Evolutionary conservation across 371 early-diverging fungal genomes (phyloP).

Genomic region (Mucor irregularis): DNA sequence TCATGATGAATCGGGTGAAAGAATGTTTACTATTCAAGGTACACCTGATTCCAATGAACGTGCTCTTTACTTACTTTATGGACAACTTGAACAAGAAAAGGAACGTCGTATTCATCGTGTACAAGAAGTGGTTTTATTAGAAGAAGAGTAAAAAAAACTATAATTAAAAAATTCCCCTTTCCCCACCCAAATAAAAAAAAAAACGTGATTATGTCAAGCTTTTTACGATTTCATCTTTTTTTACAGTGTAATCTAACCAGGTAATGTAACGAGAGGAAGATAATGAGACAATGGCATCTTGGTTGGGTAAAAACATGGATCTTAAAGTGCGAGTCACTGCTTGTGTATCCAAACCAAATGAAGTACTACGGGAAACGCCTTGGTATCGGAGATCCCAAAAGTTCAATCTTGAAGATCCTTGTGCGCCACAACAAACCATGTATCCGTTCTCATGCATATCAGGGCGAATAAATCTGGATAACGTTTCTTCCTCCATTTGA

Average conservation of each 20-base stretch:
- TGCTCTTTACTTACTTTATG: conserved; percentile 86
- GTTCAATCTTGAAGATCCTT: conserved; percentile 26
- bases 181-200: neutral
- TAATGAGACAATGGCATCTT: conserved; percentile 21
- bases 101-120: conserved; percentile 66
- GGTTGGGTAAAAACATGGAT: conserved; percentile 29
- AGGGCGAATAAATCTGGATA: conserved; percentile 34
- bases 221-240: conserved; percentile 20
- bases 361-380: conserved; percentile 22
- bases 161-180: conserved; percentile 1
- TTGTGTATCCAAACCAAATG: conserved; percentile 22
- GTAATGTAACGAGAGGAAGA: conserved; percentile 26
- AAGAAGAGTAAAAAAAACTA: conserved; percentile 26
- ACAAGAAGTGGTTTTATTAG: conserved; percentile 34
- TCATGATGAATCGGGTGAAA: conserved; percentile 75
- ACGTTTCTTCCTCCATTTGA: conserved; percentile 28
- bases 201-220: conserved; percentile 10
- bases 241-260: conserved; percentile 40
- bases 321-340: conserved; percentile 14
- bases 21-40: conserved; percentile 91
- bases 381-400: conserved; percentile 46
- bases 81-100: conserved; percentile 85
- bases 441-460: conserved; percentile 46
- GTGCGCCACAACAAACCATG: conserved; percentile 36
- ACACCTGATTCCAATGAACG: conserved; percentile 83